A percentile compares a stretch with the other conserved stretches of the same genome.
These are phyloP conservation scores for Phytophthora cryptogea DNA, from an alignment of 352 stramenopile genomes.

Conservation along the genomic window DNA sequence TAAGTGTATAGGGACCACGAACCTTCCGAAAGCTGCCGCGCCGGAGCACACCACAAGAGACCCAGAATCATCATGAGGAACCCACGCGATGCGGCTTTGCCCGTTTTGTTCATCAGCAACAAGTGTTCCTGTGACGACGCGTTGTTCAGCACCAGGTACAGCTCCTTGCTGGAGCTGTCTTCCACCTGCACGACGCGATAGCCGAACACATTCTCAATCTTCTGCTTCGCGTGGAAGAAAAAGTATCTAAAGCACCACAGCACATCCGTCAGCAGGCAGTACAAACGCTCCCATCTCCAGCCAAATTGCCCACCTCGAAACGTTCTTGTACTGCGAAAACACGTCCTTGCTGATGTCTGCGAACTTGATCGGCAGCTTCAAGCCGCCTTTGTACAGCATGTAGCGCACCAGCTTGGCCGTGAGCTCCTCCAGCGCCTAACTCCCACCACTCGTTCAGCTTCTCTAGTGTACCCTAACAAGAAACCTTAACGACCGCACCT, in stretches of 20 bases:
- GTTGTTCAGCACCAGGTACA: conserved; percentile 84
- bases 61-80: conserved; percentile 85
- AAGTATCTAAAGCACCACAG: conserved; percentile 56
- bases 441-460: conserved; percentile 3
- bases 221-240: conserved; percentile 76
- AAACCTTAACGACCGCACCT: conserved; percentile 28
- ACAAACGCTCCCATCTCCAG: neutral
- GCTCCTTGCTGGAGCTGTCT: conserved; percentile 61
- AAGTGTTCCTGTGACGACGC: conserved; percentile 74
- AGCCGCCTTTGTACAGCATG: conserved; percentile 82
- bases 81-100: conserved; percentile 57
- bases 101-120: conserved; percentile 75
- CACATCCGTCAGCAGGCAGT: neutral
- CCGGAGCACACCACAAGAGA: conserved; percentile 78
- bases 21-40: conserved; percentile 75
- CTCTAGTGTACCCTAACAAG: neutral
- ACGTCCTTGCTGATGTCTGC: conserved; percentile 85
- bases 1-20: neutral
- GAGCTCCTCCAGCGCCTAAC: conserved; percentile 69
- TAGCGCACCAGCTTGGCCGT: conserved; percentile 81
- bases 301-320: conserved; percentile 45
- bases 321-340: conserved; percentile 80
- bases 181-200: conserved; percentile 79
- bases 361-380: conserved; percentile 83
- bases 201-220: conserved; percentile 77